Percentiles rank a stretch among this genome's conserved stretches.
Conservation (phyloP, 208 protist genomes). For the Blechomonas ayalai region DNA sequence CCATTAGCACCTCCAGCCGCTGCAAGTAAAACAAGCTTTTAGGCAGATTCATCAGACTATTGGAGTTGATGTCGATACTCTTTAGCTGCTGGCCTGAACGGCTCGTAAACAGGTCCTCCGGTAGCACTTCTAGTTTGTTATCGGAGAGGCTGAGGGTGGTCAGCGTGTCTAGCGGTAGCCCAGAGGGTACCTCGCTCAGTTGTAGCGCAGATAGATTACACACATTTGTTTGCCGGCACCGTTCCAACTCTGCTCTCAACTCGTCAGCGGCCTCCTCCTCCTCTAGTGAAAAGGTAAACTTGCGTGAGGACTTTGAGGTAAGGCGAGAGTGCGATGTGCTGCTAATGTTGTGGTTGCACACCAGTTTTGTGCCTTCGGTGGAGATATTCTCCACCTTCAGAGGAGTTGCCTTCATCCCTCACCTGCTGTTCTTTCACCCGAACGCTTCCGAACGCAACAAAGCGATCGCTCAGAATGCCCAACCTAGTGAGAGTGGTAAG, state of each 20-base stretch:
- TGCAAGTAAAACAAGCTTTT: conserved; percentile 49
- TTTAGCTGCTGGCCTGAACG: conserved; percentile 22
- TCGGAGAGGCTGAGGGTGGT: conserved; percentile 42
- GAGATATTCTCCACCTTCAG: too few relatives aligned
- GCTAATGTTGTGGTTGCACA: too few relatives aligned
- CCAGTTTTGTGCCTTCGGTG: too few relatives aligned
- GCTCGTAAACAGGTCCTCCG: conserved; percentile 27
- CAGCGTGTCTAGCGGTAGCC: conserved; percentile 29
- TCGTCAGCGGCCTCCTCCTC: conserved; percentile 14
- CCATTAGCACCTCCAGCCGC: conserved; percentile 48
- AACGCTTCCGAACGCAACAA: too few relatives aligned
- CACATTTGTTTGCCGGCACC: conserved; percentile 25
- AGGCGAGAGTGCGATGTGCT: too few relatives aligned
- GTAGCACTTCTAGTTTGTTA: conserved; percentile 46
- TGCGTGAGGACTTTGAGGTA: too few relatives aligned
- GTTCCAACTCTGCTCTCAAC: conserved; percentile 37
- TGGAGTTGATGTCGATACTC: conserved; percentile 62
- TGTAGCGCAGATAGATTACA: conserved; percentile 59
- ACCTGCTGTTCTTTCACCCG: too few relatives aligned
- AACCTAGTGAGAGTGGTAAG: too few relatives aligned
- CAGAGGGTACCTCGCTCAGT: conserved; percentile 21
- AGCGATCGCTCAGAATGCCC: too few relatives aligned
- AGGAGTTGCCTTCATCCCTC: too few relatives aligned
- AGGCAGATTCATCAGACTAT: conserved; percentile 48
- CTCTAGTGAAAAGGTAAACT: too few relatives aligned